Evolutionary conservation across 148 eudicot genomes (phyloP), one percentile per base, ranked within the genome.

Genomic region (Silene uniflora): DNA sequence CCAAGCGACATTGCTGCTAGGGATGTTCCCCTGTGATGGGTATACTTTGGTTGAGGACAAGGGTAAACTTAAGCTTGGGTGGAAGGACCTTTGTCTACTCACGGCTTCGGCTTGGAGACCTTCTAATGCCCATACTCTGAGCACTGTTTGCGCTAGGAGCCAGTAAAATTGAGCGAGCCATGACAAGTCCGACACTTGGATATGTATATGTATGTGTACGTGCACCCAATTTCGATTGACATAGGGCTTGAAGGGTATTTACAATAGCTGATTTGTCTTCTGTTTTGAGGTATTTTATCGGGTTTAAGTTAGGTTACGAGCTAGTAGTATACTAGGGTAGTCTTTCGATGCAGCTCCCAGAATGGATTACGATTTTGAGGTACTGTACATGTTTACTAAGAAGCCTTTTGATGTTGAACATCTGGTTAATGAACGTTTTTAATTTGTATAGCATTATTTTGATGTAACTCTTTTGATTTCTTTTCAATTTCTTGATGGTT

Each of bases 31-130:
- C 25, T 90, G 92, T 7, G 91, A 95, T 62, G 99, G 97, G 1
- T 95, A 95, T 76, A 95, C 99, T 6, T 82, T 95, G 66, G 88
- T 95, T 0, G 99, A 95, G 83, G 99, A 95, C 67, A 90, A 88
- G 22, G 99, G 99, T 5, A 83, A 90, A 0, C 94, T 95, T 54
- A 95, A 92, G 85, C 93, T 95, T 13, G 99, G 99, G 16, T 95
- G 99, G 99, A 95, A 89, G 79, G 99, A 95, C 67, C 89, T 95
- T 23, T 95, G 94, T 79, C 77, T 95, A 71, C 96, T 95, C 5
- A 95, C 96, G 25, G 99, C 99, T 7, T 92, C 99, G 6, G 99
- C 99, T 3, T 95, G 99, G 99, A 86, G 86, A 67, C 99, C 97
- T 8, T 80, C 86, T 9, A 73, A 77, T 77, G 77, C 78, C 6